Evolutionary conservation across 805 yeast genomes (phyloP).

Genomic region (Wickerhamiella siamensis): DNA sequence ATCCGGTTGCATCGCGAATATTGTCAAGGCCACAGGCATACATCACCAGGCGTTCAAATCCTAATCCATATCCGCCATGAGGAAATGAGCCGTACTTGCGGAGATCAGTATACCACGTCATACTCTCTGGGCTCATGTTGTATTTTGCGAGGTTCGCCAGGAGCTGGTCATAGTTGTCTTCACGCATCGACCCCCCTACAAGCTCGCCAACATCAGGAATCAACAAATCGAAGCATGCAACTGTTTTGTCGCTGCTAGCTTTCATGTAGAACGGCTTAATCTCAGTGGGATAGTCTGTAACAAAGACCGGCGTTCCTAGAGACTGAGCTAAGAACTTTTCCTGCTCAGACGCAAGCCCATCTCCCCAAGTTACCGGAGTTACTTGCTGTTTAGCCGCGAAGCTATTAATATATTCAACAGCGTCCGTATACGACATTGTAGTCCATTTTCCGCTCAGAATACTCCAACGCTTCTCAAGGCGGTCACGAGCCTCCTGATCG

Average conservation of each 20-base stretch:
- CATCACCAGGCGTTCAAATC: constrained; percentile 72
- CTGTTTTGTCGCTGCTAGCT: constrained; percentile 34
- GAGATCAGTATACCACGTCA: constrained; percentile 70
- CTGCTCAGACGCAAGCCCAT: constrained; percentile 63
- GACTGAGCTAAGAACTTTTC: constrained; percentile 80
- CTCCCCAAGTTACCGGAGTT: constrained; percentile 46
- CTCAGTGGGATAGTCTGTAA: constrained; percentile 68
- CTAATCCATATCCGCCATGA: constrained; percentile 96
- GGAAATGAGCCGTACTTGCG: constrained; percentile 72
- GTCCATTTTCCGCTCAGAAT: constrained; percentile 46
- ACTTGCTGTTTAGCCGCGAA: constrained; percentile 26
- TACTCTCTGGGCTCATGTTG: constrained; percentile 39
- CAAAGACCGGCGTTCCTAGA: constrained; percentile 57
- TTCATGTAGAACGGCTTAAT: constrained; percentile 93
- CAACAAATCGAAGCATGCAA: constrained; percentile 77
- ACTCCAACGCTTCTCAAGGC: constrained; percentile 44
- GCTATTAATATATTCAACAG: constrained; percentile 39
- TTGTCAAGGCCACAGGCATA: constrained; percentile 64
- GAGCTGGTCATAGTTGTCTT: constrained; percentile 41
- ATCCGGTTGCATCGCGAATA: constrained; percentile 74
- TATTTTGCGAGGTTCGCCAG: constrained; percentile 35
- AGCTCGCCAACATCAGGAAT: constrained; percentile 89
- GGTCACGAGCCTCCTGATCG: constrained; percentile 25
- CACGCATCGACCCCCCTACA: constrained; percentile 89
- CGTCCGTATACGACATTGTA: constrained; percentile 59